Evolutionary conservation across 352 stramenopile genomes (phyloP).

Genomic region (Phytophthora agathidicida): DNA sequence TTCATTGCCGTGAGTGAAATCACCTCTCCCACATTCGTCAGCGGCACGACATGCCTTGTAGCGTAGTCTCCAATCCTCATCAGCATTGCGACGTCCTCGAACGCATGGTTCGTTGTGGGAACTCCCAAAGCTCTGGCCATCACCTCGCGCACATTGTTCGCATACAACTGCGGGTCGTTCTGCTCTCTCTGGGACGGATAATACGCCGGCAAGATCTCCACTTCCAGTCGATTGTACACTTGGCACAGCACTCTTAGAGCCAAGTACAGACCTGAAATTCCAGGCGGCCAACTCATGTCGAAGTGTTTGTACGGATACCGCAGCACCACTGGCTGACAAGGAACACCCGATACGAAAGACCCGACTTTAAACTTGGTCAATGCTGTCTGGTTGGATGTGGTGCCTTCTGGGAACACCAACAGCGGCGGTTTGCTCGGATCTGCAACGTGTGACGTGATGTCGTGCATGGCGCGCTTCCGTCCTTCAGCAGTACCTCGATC

Average conservation of each 20-base stretch:
- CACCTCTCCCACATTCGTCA: slow-evolving; percentile 66
- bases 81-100: slow-evolving; percentile 72
- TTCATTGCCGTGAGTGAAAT: slow-evolving; percentile 52
- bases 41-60: slow-evolving; percentile 56
- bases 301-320: slow-evolving; percentile 76
- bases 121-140: slow-evolving; percentile 62
- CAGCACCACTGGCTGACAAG: slow-evolving; percentile 66
- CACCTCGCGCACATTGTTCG: slow-evolving; percentile 57
- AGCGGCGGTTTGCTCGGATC: slow-evolving; percentile 53
- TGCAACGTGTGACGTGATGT: slow-evolving; percentile 65
- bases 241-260: slow-evolving; percentile 70
- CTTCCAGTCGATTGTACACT: slow-evolving; percentile 69
- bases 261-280: slow-evolving; percentile 59
- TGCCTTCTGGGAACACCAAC: slow-evolving; percentile 76
- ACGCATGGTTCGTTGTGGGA: slow-evolving; percentile 75
- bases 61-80: slow-evolving; percentile 64
- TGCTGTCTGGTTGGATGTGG: slow-evolving; percentile 72
- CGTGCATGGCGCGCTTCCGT: slow-evolving; percentile 58
- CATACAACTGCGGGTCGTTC: slow-evolving; percentile 54
- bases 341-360: slow-evolving; percentile 62
- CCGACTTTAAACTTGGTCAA: slow-evolving; percentile 82
- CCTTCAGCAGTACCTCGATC: slow-evolving; percentile 55
- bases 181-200: slow-evolving; percentile 48
- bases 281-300: slow-evolving; percentile 73
- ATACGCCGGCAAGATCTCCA: slow-evolving; percentile 65